Evolutionary conservation across 345 rosid species (phyloP).

Genomic region (Pistacia integerrima): DNA sequence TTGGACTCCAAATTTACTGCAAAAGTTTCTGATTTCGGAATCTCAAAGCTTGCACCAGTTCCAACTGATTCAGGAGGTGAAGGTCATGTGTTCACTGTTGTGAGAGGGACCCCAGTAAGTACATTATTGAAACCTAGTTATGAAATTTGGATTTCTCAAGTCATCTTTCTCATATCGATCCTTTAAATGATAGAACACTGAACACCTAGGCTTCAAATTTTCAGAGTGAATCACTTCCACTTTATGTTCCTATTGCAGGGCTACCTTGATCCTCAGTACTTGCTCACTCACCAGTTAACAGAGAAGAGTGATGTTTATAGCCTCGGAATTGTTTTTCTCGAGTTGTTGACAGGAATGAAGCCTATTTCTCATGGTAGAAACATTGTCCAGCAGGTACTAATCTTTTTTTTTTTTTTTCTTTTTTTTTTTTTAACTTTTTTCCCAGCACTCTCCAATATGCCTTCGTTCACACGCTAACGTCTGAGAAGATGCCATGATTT

Average conservation of each 20-base stretch:
- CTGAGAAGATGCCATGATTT: too few relatives aligned
- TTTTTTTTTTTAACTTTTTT: too few relatives aligned
- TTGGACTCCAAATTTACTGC: constrained; percentile 45
- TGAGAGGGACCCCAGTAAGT: constrained; percentile 54
- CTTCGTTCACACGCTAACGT: too few relatives aligned
- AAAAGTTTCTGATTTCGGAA: constrained; percentile 62
- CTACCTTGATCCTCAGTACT: constrained; percentile 51
- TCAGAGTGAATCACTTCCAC: neutral
- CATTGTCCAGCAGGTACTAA: constrained; percentile 49
- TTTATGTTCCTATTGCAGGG: constrained; percentile 32
- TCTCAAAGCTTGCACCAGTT: constrained; percentile 47
- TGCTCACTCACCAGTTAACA: too few relatives aligned
- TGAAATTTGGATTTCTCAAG: neutral
- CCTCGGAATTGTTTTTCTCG: constrained; percentile 54
- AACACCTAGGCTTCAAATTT: too few relatives aligned
- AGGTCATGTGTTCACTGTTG: constrained; percentile 46
- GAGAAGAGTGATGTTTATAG: constrained; percentile 2
- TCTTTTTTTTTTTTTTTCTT: too few relatives aligned
- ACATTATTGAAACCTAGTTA: neutral
- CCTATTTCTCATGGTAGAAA: constrained; percentile 51
- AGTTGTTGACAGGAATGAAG: constrained; percentile 52
- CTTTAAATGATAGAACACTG: too few relatives aligned
- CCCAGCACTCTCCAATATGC: too few relatives aligned
- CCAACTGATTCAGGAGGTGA: constrained; percentile 31
- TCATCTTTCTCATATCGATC: neutral